Evolutionary conservation across 495 filamentous ascomycete species (phyloP), one percentile per base, ranked within the genome.

Genomic region (Schizothecium vesticola): DNA sequence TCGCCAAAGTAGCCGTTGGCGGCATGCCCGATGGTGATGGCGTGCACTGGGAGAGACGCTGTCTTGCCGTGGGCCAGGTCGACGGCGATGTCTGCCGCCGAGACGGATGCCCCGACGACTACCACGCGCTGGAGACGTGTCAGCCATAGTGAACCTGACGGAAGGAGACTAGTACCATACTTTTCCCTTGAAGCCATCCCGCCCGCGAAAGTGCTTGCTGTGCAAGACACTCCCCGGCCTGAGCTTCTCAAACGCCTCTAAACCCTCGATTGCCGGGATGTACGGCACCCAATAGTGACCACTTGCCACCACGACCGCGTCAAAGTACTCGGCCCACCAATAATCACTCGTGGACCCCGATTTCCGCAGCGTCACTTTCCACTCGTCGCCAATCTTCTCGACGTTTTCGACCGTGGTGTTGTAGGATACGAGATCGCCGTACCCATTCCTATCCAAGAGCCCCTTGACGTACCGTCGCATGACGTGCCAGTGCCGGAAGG

Each of bases 201-300:
- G 84, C 0, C 71, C 75, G 4, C 89, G 82, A 65, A 87, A 92
- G 63, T 84, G 86, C 69, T 90, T 92, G 29, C 89, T 90, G 73
- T 92, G 90, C 0, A 85, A 80, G 12, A 92, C 87, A 8, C 76
- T 68, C 0, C 83, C 84, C 0, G 87, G 87, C 51, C 74, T 56
- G 2, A 56, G 55, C 63, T 71, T 75, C 56, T 75, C 74, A 63
- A 88, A 87, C 9, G 69, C 68, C 33, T 77, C 70, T 10, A 77
- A 10, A 3, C 76, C 89, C 74, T 88, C 88, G 86, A 61, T 86
- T 31, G 83, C 75, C 0, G 91, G 91, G 21, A 92, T 76, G 71
- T 83, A 87, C 3, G 90, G 90, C 1, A 91, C 86, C 71, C 81
- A 84, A 74, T 87, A 92, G 73, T 93, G 90, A 0, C 91, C 91